Evolutionary conservation across 2,329 filamentous ascomycete genomes (phyloP).

Genomic region (Exophiala oligosperma): DNA sequence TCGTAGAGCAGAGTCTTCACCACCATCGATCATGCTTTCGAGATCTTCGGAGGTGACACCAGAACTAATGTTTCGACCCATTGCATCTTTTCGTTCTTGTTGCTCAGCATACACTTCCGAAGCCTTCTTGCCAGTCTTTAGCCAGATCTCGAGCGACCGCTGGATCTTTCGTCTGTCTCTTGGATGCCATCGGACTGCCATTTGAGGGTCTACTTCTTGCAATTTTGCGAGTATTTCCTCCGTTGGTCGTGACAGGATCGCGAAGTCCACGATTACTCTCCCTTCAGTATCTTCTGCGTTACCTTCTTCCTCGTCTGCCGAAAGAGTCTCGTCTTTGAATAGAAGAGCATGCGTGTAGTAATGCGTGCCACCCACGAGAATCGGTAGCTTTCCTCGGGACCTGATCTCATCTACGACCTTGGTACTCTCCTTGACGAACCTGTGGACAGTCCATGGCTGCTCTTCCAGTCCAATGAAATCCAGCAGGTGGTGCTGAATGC

Average conservation of each 20-base stretch:
- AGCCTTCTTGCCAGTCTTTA: slow-evolving; percentile 76
- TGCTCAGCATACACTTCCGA: slow-evolving; percentile 88
- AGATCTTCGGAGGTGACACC: no score
- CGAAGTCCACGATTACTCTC: slow-evolving; percentile 36
- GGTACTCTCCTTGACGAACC: slow-evolving; percentile 71
- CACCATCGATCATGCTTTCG: slow-evolving; percentile 7
- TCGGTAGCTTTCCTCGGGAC: slow-evolving; percentile 74
- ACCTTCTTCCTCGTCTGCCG: slow-evolving; percentile 29
- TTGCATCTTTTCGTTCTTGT: slow-evolving; percentile 20
- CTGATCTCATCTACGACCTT: slow-evolving; percentile 75
- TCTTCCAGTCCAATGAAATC: slow-evolving; percentile 74
- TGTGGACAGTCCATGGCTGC: slow-evolving; percentile 78
- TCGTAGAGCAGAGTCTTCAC: slow-evolving; percentile 39
- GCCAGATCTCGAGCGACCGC: slow-evolving; percentile 84
- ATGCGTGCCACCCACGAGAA: slow-evolving; percentile 90
- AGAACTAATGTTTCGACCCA: no score
- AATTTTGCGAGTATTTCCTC: slow-evolving; percentile 72
- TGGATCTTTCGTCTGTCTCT: slow-evolving; percentile 88
- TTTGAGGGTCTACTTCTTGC: slow-evolving; percentile 77
- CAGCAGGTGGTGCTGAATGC: slow-evolving; percentile 84
- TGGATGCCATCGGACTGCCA: slow-evolving; percentile 92
- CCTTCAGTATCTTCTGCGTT: slow-evolving; percentile 30
- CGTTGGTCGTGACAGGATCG: slow-evolving; percentile 71
- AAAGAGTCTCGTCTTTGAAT: slow-evolving; percentile 70
- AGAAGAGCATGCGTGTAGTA: slow-evolving; percentile 92